Conservation (phyloP, 2,329 filamentous ascomycete genomes). For the Elsinoe australis region DNA sequence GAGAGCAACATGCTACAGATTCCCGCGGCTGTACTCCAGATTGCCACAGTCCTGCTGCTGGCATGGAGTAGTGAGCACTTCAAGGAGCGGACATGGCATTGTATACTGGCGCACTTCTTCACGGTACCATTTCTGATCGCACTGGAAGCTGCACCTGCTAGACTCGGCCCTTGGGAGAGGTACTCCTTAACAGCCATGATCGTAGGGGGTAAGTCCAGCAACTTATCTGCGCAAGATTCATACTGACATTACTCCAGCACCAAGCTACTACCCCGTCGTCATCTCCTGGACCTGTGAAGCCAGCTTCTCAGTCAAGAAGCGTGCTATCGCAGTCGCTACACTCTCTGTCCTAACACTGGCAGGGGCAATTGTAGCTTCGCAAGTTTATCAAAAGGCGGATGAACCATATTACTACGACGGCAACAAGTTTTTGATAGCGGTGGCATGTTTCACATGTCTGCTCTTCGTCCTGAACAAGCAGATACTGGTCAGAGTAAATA, state of each 20-base stretch:
- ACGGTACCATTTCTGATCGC: conserved; percentile 46
- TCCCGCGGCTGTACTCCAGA: conserved; percentile 27
- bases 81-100: conserved; percentile 48
- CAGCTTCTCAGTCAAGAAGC: conserved; percentile 44
- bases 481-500: conserved; percentile 41
- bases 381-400: conserved; percentile 48
- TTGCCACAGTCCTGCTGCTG: conserved; percentile 48
- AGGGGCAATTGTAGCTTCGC: conserved; percentile 33
- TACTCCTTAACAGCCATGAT: conserved; percentile 48
- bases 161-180: conserved; percentile 45
- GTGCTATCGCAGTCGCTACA: conserved; percentile 42
- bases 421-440: conserved; percentile 50
- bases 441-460: conserved; percentile 44
- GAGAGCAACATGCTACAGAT: conserved; percentile 21
- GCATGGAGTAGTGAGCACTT: conserved; percentile 50
- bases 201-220: conserved; percentile 35
- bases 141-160: conserved; percentile 43
- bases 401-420: conserved; percentile 51
- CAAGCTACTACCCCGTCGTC: conserved; percentile 52
- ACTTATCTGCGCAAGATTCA: neutral
- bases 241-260: conserved; percentile 28
- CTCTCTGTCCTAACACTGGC: conserved; percentile 45
- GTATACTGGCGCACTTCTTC: conserved; percentile 48
- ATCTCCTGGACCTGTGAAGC: conserved; percentile 46
- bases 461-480: conserved; percentile 45